Base-by-base conservation (phyloP, 2,329 filamentous ascomycete genomes). In the Thelonectria discophora region DNA sequence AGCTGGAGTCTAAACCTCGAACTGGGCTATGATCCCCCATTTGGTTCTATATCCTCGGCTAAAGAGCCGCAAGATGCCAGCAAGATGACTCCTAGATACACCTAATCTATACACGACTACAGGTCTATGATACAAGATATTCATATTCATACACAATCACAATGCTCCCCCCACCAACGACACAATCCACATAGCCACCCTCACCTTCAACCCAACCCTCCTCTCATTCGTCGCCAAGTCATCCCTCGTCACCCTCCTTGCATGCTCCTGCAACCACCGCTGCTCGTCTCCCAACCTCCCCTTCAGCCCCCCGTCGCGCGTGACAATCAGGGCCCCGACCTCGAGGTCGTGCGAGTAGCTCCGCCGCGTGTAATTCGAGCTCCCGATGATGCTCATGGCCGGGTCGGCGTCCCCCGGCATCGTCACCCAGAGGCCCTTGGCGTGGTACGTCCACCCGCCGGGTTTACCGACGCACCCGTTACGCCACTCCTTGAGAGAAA, bases 391-490 rank as follows among this genome's bases (percentile, higher is more conserved):
- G 32, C 89, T 96, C 57, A 98, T 82, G 49, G 90, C 89, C 0
- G 93, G 93, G 40, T 88, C 80, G 37, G 82, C 76, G 48, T 90
- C 85, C 2, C 83, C 81, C 0, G 90, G 86, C 56, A 94, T 82
- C 0, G 91, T 92, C 24, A 97, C 84, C 94, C 94, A 98, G 2
- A 98, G 82, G 0, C 95, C 95, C 78, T 99, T 99, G 49, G 95
- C 95, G 72, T 99, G 95, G 77, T 99, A 99, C 0, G 94, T 97
- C 95, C 96, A 99, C 1, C 93, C 94, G 1, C 83, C 92, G 0
- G 91, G 88, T 69, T 93, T 85, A 17, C 91, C 91, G 2, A 97
- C 91, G 0, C 88, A 91, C 9, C 95, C 95, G 47, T 84, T 84
- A 7, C 90, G 86, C 95, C 95, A 99, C 78, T 99, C 95, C 64